phyloP scores from a whole-genome alignment of 192 early-diverging fungal species.

The Lobulomyces angularis region DNA sequence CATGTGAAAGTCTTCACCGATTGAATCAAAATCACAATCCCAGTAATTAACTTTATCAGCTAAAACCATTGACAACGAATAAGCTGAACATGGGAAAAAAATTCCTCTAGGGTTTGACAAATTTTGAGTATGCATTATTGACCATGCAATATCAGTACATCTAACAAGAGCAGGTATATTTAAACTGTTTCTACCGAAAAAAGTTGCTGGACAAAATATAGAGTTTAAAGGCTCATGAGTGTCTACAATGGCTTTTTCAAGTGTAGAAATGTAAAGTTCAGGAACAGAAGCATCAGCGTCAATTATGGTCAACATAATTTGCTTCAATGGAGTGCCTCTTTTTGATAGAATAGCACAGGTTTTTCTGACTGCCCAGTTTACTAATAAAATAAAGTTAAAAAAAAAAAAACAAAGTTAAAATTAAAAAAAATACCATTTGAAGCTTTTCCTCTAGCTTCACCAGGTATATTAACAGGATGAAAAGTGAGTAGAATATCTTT shows the following conservation, averaged over 20 bases:
- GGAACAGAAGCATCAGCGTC: conserved; percentile 64
- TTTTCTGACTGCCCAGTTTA: not conserved
- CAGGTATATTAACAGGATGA: conserved; percentile 51
- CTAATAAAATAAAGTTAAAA: not conserved
- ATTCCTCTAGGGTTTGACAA: conserved; percentile 45
- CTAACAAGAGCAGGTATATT: conserved; percentile 61
- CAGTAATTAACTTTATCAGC: conserved; percentile 58
- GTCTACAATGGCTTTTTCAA: conserved; percentile 7
- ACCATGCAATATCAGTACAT: conserved; percentile 64
- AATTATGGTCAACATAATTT: conserved; percentile 55
- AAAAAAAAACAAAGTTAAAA: conserved; percentile 11
- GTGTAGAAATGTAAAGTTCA: conserved; percentile 52
- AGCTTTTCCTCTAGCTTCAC: conserved; percentile 62
- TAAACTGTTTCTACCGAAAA: conserved; percentile 37
- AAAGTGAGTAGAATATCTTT: conserved; percentile 56
- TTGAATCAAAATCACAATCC: conserved; percentile 65
- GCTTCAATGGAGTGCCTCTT: conserved; percentile 16
- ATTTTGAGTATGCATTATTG: conserved; percentile 61
- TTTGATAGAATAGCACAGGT: conserved; percentile 20
- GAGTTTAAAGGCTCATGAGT: not conserved
- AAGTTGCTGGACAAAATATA: conserved; percentile 7
- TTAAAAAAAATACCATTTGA: conserved; percentile 60
- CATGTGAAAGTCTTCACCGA: conserved; percentile 77
- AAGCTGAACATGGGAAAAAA: conserved; percentile 54
- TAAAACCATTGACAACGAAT: conserved; percentile 61